Base-by-base conservation (phyloP, 176 grass and related monocot genomes). In the Rhynchospora tenuis region DNA sequence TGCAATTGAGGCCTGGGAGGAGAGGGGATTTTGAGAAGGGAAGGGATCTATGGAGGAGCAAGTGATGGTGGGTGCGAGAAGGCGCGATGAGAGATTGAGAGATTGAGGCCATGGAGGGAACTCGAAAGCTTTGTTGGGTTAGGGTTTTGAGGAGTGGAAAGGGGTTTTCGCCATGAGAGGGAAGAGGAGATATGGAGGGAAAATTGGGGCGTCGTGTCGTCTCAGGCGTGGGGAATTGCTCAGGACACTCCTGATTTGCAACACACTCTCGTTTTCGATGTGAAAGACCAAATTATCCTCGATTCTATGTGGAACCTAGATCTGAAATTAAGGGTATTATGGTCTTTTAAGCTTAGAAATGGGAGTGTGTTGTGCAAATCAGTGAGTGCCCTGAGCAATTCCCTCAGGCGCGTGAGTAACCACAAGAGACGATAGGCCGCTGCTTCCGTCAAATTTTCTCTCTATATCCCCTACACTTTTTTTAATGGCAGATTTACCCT, bases 71-170 rank as follows among this genome's bases (percentile, higher is more conserved):
- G 47, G 85, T 77, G 51, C 71, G 58, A 38, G 86, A 66, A 23
- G 88, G 84, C 60, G 73, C 91, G 78, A 81, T 84, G 33, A 88
- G 83, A 47, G 86, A 92, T 15, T 89, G 88, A 50, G 85, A 87
- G 44, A 85, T 74, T 29, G 89, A 93, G 20, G 88, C 59, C 83
- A 86, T 83, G 55, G 84, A 28, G 14, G 26, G 10, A 26, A 65
- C 24, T 66, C 3, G 33, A 20, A 19, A 52, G 57, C 66, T 54
- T 88, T 90, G 83, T 88, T 90, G 83, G 90, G 82, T 52, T 84
- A 80, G 85, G 81, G 58, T 87, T 87, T 69, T 29, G 58, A 50
- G 22, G 64, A 57, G 9, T 57, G 29, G 52, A 71, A 64, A 64
- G 22, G 55, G 27, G 45, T 33, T 59, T 29, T 69, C 33, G 73